phyloP scores from a whole-genome alignment of 2,329 filamentous ascomycete genomes.

The Periconia digitata region DNA sequence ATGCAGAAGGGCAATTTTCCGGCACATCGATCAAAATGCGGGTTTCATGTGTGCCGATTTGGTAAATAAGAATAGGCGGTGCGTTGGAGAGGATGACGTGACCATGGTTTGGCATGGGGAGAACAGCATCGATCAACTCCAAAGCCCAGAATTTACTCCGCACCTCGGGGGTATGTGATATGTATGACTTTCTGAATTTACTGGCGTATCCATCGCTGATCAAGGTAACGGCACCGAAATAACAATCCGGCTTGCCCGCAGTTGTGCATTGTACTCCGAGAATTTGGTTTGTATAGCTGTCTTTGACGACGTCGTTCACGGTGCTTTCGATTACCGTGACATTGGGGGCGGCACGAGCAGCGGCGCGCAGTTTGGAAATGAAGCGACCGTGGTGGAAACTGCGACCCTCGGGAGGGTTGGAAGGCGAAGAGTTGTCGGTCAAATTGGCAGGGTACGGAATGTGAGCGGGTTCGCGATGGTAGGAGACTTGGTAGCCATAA shows the following conservation, averaged over 20 bases:
- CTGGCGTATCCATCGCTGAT: constrained; percentile 91
- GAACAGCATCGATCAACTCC: constrained; percentile 82
- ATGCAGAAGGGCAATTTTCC: constrained; percentile 71
- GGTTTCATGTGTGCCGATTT: constrained; percentile 94
- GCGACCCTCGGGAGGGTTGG: constrained; percentile 64
- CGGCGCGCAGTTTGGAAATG: constrained; percentile 76
- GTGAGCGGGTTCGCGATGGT: constrained; percentile 69
- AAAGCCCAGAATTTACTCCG: constrained; percentile 91
- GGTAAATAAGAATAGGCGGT: constrained; percentile 85
- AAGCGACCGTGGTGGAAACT: constrained; percentile 95
- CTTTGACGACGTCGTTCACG: constrained; percentile 72
- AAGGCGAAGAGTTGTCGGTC: constrained; percentile 32
- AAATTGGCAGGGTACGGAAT: constrained; percentile 77
- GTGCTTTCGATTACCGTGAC: constrained; percentile 92
- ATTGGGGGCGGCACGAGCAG: constrained; percentile 74
- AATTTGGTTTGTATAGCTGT: constrained; percentile 68
- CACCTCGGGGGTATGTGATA: constrained; percentile 66
- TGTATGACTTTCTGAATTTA: constrained; percentile 82
- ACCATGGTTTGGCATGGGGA: constrained; percentile 75
- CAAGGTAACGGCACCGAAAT: constrained; percentile 86
- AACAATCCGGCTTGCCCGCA: constrained; percentile 66
- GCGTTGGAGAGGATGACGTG: constrained; percentile 83
- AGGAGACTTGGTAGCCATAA: constrained; percentile 85
- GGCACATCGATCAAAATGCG: constrained; percentile 88
- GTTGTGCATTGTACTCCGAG: constrained; percentile 81